Evolutionary conservation across 2,329 filamentous ascomycete genomes (phyloP), one percentile per base, ranked within the genome.

Genomic region (Cladophialophora immunda): DNA sequence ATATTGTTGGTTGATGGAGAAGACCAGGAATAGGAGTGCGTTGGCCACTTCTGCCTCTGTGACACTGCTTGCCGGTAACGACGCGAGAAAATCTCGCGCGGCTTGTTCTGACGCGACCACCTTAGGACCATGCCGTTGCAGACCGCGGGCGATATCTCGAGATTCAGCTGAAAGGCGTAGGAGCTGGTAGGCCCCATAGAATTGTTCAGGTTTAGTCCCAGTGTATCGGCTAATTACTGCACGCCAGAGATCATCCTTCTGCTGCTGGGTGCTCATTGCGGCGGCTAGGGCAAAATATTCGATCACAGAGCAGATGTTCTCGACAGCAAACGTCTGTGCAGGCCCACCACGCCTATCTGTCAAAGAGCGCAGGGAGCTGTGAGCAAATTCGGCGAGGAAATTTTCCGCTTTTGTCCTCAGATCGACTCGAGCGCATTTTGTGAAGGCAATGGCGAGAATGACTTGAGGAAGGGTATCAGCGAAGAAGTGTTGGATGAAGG

Each of bases 401-500:
- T 64, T 64, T 53, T 73, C 64, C 15, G 71, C 94, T 88, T 97
- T 98, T 4, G 90, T 90, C 75, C 93, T 92, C 61, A 99, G 81
- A 77, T 97, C 94, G 65, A 89, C 81, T 73, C 92, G 93, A 47
- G 87, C 87, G n/a, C 90, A 89, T 68, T 89, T 87, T 79, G 94
- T 96, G 79, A 97, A 97, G 4, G 94, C 93, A 65, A 97, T 84
- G 58, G 93, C 92, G 70, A 99, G 85, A 68, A 96, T 87, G 47
- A 92, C 92, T 83, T 97, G 97, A 75, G 93, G 89, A 55, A 97
- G 80, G 9, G 93, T 89, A 80, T 97, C 94, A 62, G 97, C 85
- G 22, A 94, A 93, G 83, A 99, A 99, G 78, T 98, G 94, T 70
- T 97, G 92, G 85, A 98, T 90, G 77, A 99, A 98, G 1, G 91